These are phyloP conservation scores for Fraxinus velutina DNA, from an alignment of 305 asterid species.

Conservation along the genomic window DNA sequence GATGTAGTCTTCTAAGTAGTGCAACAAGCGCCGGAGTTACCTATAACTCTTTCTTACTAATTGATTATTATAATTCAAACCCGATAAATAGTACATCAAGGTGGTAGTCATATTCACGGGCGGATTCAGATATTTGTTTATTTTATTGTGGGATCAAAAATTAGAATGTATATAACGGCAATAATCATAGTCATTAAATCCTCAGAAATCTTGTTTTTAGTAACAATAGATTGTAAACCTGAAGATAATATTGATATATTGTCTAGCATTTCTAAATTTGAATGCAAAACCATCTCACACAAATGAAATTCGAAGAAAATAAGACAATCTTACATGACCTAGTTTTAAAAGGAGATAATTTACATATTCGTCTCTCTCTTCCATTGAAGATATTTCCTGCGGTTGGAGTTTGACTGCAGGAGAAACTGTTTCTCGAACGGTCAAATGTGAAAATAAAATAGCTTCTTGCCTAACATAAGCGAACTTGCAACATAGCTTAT, in stretches of 20 bases:
- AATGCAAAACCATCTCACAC: neutral
- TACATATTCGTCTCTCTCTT: conserved; percentile 80
- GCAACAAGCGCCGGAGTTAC: too few relatives aligned
- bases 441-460: conserved; percentile 95
- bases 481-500: conserved; percentile 45
- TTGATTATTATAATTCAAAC: too few relatives aligned
- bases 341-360: conserved; percentile 67
- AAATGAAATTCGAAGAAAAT: conserved; percentile 11
- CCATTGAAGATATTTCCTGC: conserved; percentile 57
- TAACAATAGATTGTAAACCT: neutral
- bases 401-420: conserved; percentile 94
- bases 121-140: too few relatives aligned
- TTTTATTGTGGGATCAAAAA: too few relatives aligned
- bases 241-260: neutral
- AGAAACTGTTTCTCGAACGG: conserved; percentile 87
- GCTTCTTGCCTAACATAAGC: conserved; percentile 94
- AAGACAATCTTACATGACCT: conserved; percentile 63
- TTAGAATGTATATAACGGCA: neutral
- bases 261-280: conserved; percentile 3
- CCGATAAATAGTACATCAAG: too few relatives aligned
- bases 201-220: too few relatives aligned
- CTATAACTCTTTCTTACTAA: too few relatives aligned
- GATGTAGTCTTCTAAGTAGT: neutral
- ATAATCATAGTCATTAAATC: conserved; percentile 6
- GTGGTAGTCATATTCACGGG: too few relatives aligned